Conservation (phyloP, 257 asterid species). For the Perilla frutescens region DNA sequence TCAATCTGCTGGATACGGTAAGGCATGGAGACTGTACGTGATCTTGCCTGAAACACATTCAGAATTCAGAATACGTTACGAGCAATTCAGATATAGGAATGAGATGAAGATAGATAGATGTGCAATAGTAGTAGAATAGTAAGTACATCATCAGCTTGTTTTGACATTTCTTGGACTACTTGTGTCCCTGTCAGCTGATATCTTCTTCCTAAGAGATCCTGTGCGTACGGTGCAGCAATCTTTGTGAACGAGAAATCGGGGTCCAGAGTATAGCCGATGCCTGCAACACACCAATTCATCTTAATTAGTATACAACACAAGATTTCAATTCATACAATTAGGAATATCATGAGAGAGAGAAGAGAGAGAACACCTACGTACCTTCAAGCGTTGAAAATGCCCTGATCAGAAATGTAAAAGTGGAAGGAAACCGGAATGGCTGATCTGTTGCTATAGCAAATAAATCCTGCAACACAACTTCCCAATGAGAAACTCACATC, state of each 20-base stretch:
- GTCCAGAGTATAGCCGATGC: slow-evolving; percentile 79
- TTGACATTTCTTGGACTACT: slow-evolving; percentile 73
- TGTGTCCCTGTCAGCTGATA: slow-evolving; percentile 59
- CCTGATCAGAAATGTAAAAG: slow-evolving; percentile 82
- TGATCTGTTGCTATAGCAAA: slow-evolving; percentile 91
- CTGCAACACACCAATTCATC: slow-evolving; percentile 39
- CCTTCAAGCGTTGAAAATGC: slow-evolving; percentile 95
- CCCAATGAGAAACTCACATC: not conserved
- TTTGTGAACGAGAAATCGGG: slow-evolving; percentile 80
- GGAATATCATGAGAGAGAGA: slow-evolving; percentile 23
- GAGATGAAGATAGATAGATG: not conserved
- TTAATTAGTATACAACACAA: too few species aligned
- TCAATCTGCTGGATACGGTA: slow-evolving; percentile 77
- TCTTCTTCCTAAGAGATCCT: slow-evolving; percentile 79
- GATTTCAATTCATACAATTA: too few species aligned
- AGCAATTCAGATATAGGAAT: not conserved
- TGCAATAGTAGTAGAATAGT: too few species aligned
- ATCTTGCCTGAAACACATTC: slow-evolving; percentile 60
- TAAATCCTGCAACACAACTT: slow-evolving; percentile 69
- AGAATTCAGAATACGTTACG: not conserved
- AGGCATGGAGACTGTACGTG: slow-evolving; percentile 83
- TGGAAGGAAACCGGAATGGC: slow-evolving; percentile 88
- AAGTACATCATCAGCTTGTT: slow-evolving; percentile 84
- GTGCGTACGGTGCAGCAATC: slow-evolving; percentile 93
- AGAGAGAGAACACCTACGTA: slow-evolving; percentile 43